Conservation (phyloP, 495 filamentous ascomycete species). For the Astrothelium subdiscretum region DNA sequence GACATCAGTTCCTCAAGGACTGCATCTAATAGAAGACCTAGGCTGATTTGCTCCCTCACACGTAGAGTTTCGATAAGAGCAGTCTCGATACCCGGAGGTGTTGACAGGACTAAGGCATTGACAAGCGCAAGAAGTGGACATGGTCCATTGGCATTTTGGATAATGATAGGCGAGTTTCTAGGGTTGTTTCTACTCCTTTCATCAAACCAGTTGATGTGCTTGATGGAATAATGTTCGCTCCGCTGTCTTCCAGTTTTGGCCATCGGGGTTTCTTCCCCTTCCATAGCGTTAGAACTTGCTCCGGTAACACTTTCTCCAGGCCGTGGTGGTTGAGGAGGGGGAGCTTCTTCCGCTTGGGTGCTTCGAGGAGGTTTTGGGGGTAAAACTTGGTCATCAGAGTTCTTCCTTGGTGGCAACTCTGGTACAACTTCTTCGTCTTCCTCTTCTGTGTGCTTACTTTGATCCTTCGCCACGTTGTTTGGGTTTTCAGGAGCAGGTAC, state of each 20-base stretch:
- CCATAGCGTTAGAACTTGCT: constrained; percentile 13
- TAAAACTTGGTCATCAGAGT: constrained; percentile 6
- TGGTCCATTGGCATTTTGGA: constrained; percentile 88
- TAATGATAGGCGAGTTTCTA: constrained; percentile 60
- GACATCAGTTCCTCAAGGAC: constrained; percentile 88
- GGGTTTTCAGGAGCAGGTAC: constrained; percentile 3
- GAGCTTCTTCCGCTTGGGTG: constrained; percentile 12
- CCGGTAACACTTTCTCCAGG: not conserved
- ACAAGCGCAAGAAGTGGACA: constrained; percentile 90
- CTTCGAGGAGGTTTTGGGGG: constrained; percentile 13
- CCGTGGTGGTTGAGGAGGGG: constrained; percentile 9
- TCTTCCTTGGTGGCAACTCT: constrained; percentile 1
- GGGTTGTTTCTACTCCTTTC: constrained; percentile 2
- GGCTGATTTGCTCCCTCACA: constrained; percentile 73
- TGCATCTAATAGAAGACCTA: constrained; percentile 73
- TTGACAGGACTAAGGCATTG: constrained; percentile 78
- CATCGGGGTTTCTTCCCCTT: constrained; percentile 18
- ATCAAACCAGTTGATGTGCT: constrained; percentile 54
- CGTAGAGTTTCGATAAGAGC: constrained; percentile 64
- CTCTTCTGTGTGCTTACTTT: constrained; percentile 15
- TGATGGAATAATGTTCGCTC: constrained; percentile 59
- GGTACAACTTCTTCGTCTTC: not conserved
- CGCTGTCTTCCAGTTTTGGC: constrained; percentile 32
- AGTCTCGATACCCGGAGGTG: constrained; percentile 49
- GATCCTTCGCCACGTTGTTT: constrained; percentile 11